Base-by-base conservation (phyloP, 768 basidiomycete genomes). In the Trametes cubensis region DNA sequence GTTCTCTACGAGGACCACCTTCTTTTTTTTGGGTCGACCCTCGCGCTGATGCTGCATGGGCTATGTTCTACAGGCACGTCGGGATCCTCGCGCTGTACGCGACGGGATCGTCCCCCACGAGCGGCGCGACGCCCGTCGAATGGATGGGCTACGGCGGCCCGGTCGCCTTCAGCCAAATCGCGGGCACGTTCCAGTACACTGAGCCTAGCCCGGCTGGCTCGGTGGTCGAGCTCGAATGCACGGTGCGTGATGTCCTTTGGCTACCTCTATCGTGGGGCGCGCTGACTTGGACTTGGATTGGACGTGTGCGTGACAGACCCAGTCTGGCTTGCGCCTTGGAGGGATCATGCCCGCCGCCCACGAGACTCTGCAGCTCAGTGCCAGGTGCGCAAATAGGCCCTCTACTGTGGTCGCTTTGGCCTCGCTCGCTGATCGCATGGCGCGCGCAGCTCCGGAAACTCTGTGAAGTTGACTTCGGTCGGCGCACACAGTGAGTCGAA, bases 71-170 rank as follows among this genome's bases (percentile, higher is more conserved):
- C 39, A 55, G 54, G 15, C 42, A 44, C 2, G 30, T 28, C 26
- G 42, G 42, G 14, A 14, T 55, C 42, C 28, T 55, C 26, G 54
- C 54, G 42, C 25, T 55, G 42, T 55, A 45, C 26, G 0, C 42
- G 5, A 13, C 26, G 7, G 54, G 54, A 17, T 34, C 44, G 8
- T 45, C 54, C 8, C 54, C 54, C 42, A 4, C 28, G 13, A 45
- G 42, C 53, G 53, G 53, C 42, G 54, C 42, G 42, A 11, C 28
- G 17, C 54, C 54, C 18, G 4, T 55, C 42, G 54, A 26, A 5
- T 55, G 54, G 54, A 15, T 30, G 25, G 54, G 54, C 44, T 8
- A 28, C 42, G 44, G 10, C 18, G 8, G 18, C 4, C 18, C 34
- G 17, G 20, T 8, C 26, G 25, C 13, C 18, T 5, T 7, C 54